phyloP scores from a whole-genome alignment of 2,329 filamentous ascomycete genomes.

The Intubia oerlemansii region DNA sequence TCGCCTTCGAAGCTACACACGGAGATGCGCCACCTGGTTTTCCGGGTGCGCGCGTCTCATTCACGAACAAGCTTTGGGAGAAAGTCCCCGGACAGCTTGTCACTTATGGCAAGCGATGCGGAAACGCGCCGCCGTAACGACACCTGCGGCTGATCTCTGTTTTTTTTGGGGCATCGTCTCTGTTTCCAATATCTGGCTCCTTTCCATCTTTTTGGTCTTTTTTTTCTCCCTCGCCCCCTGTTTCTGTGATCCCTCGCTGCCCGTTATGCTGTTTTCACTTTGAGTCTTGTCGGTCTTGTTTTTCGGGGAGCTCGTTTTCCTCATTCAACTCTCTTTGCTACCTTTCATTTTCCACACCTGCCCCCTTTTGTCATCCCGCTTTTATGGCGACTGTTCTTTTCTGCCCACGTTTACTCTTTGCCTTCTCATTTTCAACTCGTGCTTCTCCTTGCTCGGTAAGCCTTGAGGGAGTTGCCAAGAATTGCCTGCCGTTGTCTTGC shows the following conservation, averaged over 20 bases:
- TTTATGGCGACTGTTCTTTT: neutral
- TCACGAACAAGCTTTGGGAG: conserved; percentile 81
- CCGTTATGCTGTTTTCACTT: conserved; percentile 2
- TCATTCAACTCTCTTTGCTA: conserved; percentile 2
- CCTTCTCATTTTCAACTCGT: conserved; percentile 1
- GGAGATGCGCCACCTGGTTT: conserved; percentile 32
- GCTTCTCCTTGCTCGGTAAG: conserved; percentile 2
- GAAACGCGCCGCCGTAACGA: conserved; percentile 99
- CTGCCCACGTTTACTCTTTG: neutral
- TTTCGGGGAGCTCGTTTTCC: conserved; percentile 2
- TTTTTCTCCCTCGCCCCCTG: neutral
- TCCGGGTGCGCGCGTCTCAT: conserved; percentile 11
- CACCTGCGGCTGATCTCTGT: conserved; percentile 72
- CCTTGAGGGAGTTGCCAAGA: conserved; percentile 1
- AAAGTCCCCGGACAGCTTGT: conserved; percentile 91
- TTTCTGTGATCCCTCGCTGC: conserved; percentile 14
- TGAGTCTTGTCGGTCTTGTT: conserved; percentile 3
- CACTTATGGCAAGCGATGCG: conserved; percentile 34
- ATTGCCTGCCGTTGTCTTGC: no score
- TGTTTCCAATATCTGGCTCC: conserved; percentile 16
- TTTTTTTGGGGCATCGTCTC: no score
- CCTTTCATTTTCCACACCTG: no score
- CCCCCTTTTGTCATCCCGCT: neutral
- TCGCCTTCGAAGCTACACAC: conserved; percentile 99
- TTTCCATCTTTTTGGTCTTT: neutral